phyloP scores from a whole-genome alignment of 2,329 filamentous ascomycete genomes.

The Colletotrichum brevisporum region DNA sequence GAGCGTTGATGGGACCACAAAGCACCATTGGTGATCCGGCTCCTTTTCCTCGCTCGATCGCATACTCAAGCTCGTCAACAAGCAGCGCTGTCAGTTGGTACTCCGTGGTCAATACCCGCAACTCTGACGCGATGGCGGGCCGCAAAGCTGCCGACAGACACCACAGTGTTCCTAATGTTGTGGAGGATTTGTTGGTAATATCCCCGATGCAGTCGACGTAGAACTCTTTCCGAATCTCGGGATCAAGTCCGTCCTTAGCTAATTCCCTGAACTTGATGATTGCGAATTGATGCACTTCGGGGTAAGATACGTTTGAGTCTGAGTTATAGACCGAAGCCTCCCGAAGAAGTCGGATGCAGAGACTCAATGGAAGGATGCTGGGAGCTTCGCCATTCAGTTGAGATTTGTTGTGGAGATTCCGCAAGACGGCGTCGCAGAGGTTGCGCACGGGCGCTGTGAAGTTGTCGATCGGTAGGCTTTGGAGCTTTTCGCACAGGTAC shows the following conservation, averaged over 20 bases:
- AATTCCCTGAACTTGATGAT: constrained; percentile 72
- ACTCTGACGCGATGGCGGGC: constrained; percentile 61
- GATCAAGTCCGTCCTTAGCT: constrained; percentile 67
- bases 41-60: constrained; percentile 58
- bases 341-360: constrained; percentile 77
- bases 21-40: constrained; percentile 61
- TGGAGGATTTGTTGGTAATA: constrained; percentile 73
- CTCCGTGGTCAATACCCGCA: constrained; percentile 71
- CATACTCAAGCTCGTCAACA: constrained; percentile 74
- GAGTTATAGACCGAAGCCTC: constrained; percentile 74
- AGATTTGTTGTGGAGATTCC: constrained; percentile 61
- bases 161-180: constrained; percentile 81
- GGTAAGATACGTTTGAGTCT: constrained; percentile 68
- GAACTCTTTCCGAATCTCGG: constrained; percentile 71
- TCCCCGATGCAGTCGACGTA: constrained; percentile 78
- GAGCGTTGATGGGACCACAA: constrained; percentile 63
- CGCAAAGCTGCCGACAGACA: constrained; percentile 69
- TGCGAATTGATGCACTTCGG: constrained; percentile 75
- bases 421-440: constrained; percentile 72
- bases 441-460: constrained; percentile 75
- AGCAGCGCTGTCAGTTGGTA: constrained; percentile 74
- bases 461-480: constrained; percentile 72
- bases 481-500: constrained; percentile 80
- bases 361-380: constrained; percentile 61
- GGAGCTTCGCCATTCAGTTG: constrained; percentile 51